phyloP scores from a whole-genome alignment of 768 basidiomycete genomes.

The Collybia sp. region DNA sequence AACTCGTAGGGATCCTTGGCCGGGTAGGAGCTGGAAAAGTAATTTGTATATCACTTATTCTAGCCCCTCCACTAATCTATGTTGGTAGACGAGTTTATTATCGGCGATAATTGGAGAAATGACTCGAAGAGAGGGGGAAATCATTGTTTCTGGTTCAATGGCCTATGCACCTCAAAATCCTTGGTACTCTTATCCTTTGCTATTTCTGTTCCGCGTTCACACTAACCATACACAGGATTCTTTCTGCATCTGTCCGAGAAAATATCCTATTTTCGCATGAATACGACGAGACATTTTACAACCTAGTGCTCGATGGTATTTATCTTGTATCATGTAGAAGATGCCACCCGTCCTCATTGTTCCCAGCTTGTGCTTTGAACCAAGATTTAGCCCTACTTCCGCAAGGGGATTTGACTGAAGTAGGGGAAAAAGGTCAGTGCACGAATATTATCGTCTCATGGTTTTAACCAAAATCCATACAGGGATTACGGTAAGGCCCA shows the following conservation, averaged over 20 bases:
- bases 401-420: constrained; percentile 80
- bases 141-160: constrained; percentile 63
- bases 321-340: not conserved
- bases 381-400: constrained; percentile 78
- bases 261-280: constrained; percentile 92
- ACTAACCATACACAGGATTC: constrained; percentile 47
- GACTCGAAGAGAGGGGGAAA: constrained; percentile 68
- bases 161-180: constrained; percentile 87
- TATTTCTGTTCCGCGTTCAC: not conserved
- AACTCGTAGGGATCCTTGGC: constrained; percentile 81
- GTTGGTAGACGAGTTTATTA: constrained; percentile 58
- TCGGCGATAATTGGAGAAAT: constrained; percentile 88
- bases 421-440: constrained; percentile 73
- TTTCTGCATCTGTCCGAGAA: constrained; percentile 81
- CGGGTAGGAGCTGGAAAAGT: constrained; percentile 92
- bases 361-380: constrained; percentile 74
- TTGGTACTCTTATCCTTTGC: constrained; percentile 44
- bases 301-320: constrained; percentile 73
- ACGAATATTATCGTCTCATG: not conserved
- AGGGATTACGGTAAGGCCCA: constrained; percentile 52
- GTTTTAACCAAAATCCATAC: not conserved
- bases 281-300: constrained; percentile 83
- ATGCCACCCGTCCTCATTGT: not conserved
- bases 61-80: not conserved
- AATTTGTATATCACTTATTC: not conserved